Base-by-base conservation (phyloP, 192 early-diverging fungal species). In the Linnemannia elongata region DNA sequence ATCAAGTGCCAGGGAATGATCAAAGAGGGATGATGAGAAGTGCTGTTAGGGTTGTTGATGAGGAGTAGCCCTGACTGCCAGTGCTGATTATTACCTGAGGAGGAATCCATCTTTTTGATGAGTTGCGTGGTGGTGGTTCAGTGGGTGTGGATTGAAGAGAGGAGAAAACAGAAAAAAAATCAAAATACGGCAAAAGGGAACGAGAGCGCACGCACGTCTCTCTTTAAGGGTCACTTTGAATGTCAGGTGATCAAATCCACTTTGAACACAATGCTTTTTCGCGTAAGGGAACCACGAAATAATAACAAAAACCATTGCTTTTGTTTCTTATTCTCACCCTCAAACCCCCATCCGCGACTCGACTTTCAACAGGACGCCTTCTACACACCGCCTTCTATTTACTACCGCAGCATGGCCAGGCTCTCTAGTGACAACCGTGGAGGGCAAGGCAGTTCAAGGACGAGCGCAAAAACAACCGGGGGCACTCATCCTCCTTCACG, bases 71-170 rank as follows among this genome's bases (percentile, higher is more conserved):
- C 74, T 52, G 35, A 27, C 38, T 41, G 52, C 6, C 35, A 45
- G 8, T 45, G 30, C 35, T 63, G 60, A 33, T 41, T 66, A 47
- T 78, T 80, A 80, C 85, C 79, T 87, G 85, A 77, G 42, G 76
- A 81, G 4, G 75, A 77, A 54, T 73, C 75, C 76, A 77, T 77
- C 27, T 69, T 45, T 45, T 55, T 38, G 70, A 36, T 77, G 68
- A 76, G 36, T 72, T 41, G 24, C 57, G 22, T 41, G 63, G 75
- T 66, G n/a, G 60, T 66, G 27, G 60, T 66, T 66, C 60, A 30
- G 10, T 30, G 27, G 22, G 60, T n/a, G 73, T 44, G 42, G 80
- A 82, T 76, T 77, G 47, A 80, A 77, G 77, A 77, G 77, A 47
- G 54, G 41, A 77, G 33, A 82, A 63, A 45, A 74, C 30, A 45